Percentiles rank a stretch among this genome's conserved stretches.
These are phyloP conservation scores for Mucor circinelloides DNA, from an alignment of 371 early-diverging fungal species.

Conservation along the genomic window DNA sequence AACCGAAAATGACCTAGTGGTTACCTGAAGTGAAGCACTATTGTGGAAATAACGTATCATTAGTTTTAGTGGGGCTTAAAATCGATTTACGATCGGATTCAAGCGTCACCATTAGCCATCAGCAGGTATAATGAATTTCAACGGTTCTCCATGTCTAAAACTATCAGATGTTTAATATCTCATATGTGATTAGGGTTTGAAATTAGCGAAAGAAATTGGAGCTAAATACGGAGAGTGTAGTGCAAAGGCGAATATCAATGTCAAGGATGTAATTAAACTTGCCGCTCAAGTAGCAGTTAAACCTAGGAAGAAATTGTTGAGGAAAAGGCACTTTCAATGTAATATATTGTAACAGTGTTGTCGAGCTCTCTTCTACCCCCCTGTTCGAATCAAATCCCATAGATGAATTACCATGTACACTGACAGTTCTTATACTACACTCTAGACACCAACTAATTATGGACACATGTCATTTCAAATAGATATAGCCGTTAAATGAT, in stretches of 20 bases:
- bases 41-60: slow-evolving; percentile 61
- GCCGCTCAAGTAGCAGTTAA: slow-evolving; percentile 36
- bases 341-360: slow-evolving; percentile 11
- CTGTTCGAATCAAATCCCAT: background rate
- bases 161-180: background rate
- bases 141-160: background rate
- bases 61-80: slow-evolving; percentile 71
- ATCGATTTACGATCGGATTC: slow-evolving; percentile 58
- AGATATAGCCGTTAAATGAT: background rate
- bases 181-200: slow-evolving; percentile 49
- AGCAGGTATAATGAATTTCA: slow-evolving; percentile 21
- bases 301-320: slow-evolving; percentile 19
- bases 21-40: slow-evolving; percentile 65
- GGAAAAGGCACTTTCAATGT: slow-evolving; percentile 16
- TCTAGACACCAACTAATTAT: background rate
- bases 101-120: slow-evolving; percentile 23
- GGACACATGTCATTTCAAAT: background rate
- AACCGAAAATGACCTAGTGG: slow-evolving; percentile 43
- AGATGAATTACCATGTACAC: background rate
- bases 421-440: background rate
- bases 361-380: background rate
- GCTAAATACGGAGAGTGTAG: slow-evolving; percentile 89
- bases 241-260: slow-evolving; percentile 76
- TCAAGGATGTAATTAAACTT: slow-evolving; percentile 73
- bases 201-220: slow-evolving; percentile 72